These are phyloP conservation scores for thale cress (Arabidopsis thaliana) DNA, from an alignment of 345 rosid species.

Conservation along the genomic window TAIR10.1 NC_003071.7:17491001-17491500, in stretches of 20 bases:
- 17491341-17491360: slow-evolving; percentile 63
- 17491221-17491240: neutral
- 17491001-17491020: slow-evolving; percentile 20
- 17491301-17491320: slow-evolving; percentile 12
- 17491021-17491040: slow-evolving; percentile 21
- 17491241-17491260: neutral
- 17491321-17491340: slow-evolving; percentile 42
- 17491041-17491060: slow-evolving; percentile 35
- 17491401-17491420: slow-evolving; percentile 43
- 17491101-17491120: slow-evolving; percentile 27
- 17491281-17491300: slow-evolving; percentile 18
- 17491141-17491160: slow-evolving; percentile 28
- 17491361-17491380: slow-evolving; percentile 56
- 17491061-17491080: slow-evolving; percentile 29
- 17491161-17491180: neutral
- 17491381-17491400: slow-evolving; percentile 33
- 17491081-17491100: slow-evolving; percentile 16
- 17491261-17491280: neutral
- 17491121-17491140: neutral
- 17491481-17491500: slow-evolving; percentile 86
- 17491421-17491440: slow-evolving; percentile 44
- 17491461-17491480: slow-evolving; percentile 81
- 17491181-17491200: slow-evolving; percentile 22
- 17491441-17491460: slow-evolving; percentile 68
- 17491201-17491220: slow-evolving; percentile 17